Evolutionary conservation across 2,329 filamentous ascomycete species (phyloP).

Genomic region (Aspergillus sp.): DNA sequence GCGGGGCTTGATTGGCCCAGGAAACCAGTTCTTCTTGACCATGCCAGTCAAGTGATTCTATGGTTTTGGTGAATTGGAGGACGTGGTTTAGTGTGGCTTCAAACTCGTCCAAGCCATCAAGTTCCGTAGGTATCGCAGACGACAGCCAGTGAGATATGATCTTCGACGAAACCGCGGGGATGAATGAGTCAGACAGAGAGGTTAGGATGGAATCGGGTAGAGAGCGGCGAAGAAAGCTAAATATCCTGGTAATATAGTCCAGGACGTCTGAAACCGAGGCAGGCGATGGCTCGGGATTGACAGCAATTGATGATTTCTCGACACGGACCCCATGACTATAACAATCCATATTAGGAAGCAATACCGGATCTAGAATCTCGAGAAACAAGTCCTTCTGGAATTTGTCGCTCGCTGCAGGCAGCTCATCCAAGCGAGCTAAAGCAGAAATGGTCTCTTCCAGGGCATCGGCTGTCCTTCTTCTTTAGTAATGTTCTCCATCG

Average conservation of each 20-base stretch:
- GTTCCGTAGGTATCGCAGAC: constrained; percentile 70
- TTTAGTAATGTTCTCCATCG: constrained; percentile 3
- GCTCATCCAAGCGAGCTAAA: constrained; percentile 31
- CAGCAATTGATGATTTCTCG: constrained; percentile 26
- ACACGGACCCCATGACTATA: constrained; percentile 28
- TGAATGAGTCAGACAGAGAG: constrained; percentile 66
- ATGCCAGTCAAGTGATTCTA: constrained; percentile 65
- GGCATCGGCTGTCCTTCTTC: constrained; percentile 15
- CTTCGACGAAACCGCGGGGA: constrained; percentile 66
- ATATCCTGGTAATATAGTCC: constrained; percentile 43
- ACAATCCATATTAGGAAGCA: constrained; percentile 26
- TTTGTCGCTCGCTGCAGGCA: constrained; percentile 29
- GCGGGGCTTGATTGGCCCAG: constrained; percentile 78
- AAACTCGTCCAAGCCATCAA: constrained; percentile 70
- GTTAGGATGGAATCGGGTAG: constrained; percentile 50
- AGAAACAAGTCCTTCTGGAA: constrained; percentile 34
- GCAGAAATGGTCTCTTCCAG: constrained; percentile 33
- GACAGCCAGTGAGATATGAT: constrained; percentile 75
- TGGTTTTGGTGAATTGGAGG: constrained; percentile 60
- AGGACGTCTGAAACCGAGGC: constrained; percentile 40
- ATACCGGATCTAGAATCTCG: constrained; percentile 33
- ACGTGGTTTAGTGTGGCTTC: constrained; percentile 68
- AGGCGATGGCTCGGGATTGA: constrained; percentile 25
- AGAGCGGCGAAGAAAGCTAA: constrained; percentile 52
- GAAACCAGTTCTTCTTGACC: constrained; percentile 64